phyloP scores from a whole-genome alignment of 176 grass and related monocot genomes.

The Raddia guianensis region DNA sequence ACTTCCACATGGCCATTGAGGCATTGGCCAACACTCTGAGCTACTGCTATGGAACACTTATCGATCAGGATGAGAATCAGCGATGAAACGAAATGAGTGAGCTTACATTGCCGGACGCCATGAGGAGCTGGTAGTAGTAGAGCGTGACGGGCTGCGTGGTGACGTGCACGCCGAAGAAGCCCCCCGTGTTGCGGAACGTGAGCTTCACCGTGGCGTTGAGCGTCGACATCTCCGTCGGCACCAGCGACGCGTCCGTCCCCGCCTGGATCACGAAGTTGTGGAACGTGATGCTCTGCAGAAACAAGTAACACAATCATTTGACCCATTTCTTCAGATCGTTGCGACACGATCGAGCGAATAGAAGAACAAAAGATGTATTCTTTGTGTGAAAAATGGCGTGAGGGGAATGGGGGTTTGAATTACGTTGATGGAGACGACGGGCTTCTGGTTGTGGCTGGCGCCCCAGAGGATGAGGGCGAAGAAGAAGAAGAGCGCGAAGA shows the following conservation, averaged over 20 bases:
- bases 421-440: constrained; percentile 65
- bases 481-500: constrained; percentile 85
- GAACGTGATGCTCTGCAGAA: constrained; percentile 77
- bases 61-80: background rate
- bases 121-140: constrained; percentile 65
- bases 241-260: constrained; percentile 85
- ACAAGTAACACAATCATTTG: background rate
- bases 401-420: background rate
- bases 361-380: background rate
- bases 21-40: background rate
- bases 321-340: background rate
- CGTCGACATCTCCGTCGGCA: constrained; percentile 80
- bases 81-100: background rate
- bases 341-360: too few species aligned
- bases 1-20: background rate
- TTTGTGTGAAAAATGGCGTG: background rate
- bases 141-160: constrained; percentile 65
- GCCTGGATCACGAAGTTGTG: constrained; percentile 86
- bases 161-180: constrained; percentile 93
- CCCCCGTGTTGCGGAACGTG: constrained; percentile 78
- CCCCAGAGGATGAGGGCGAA: constrained; percentile 94
- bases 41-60: background rate
- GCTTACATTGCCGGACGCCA: constrained; percentile 78
- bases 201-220: constrained; percentile 77
- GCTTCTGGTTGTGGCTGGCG: constrained; percentile 72